These are phyloP conservation scores for Suillus bovinus DNA, from an alignment of 768 basidiomycete genomes.

Conservation along the genomic window DNA sequence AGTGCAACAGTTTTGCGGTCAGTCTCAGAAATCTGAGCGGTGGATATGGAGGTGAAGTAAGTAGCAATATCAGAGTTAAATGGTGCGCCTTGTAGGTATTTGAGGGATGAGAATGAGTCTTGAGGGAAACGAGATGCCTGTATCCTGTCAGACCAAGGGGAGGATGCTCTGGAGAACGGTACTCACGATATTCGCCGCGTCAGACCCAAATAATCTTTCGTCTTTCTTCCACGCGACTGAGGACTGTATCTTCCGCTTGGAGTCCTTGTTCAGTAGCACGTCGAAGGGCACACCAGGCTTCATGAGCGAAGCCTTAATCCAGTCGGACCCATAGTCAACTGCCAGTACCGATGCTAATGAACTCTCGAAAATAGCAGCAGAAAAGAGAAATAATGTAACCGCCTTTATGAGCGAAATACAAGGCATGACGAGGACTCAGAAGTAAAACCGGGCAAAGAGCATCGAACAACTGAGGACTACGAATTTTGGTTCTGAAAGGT, in stretches of 20 bases:
- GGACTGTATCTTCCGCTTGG: constrained; percentile 92
- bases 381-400: constrained; percentile 24
- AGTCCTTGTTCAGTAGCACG: constrained; percentile 94
- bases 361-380: constrained; percentile 28
- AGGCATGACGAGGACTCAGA: constrained; percentile 18
- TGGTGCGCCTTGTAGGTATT: constrained; percentile 77
- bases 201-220: constrained; percentile 86
- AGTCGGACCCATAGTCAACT: constrained; percentile 98
- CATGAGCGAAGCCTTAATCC: constrained; percentile 95
- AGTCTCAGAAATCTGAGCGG: constrained; percentile 52
- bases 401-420: constrained; percentile 27
- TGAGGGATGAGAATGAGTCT: constrained; percentile 84
- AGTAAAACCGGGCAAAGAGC: neutral
- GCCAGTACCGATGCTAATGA: constrained; percentile 82
- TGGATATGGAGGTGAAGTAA: constrained; percentile 58
- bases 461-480: neutral
- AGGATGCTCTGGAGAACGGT: neutral
- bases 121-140: constrained; percentile 92
- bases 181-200: constrained; percentile 86
- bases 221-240: constrained; percentile 90
- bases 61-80: constrained; percentile 57
- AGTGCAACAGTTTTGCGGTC: constrained; percentile 62
- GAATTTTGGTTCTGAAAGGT: neutral
- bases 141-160: constrained; percentile 7
- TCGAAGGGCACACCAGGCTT: constrained; percentile 95